These are phyloP conservation scores for Pulveroboletus sp. DNA, from an alignment of 768 basidiomycete genomes.

Conservation along the genomic window DNA sequence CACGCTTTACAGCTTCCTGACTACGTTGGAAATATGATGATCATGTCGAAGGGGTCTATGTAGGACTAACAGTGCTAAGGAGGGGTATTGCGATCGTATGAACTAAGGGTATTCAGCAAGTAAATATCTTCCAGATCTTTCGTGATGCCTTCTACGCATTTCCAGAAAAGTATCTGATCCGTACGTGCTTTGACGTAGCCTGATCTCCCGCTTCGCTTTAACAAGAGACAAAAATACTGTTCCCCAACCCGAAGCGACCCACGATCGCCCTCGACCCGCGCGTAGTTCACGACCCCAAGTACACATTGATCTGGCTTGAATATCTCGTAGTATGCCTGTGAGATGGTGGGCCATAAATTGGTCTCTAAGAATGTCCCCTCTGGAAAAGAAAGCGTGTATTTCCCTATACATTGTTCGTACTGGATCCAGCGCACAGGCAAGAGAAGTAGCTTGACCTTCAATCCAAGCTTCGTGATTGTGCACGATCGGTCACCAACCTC, in stretches of 20 bases:
- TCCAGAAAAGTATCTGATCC: constrained; percentile 12
- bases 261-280: constrained; percentile 4
- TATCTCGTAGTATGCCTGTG: constrained; percentile 14
- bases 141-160: constrained; percentile 5
- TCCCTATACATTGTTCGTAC: neutral
- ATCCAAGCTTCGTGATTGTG: no score
- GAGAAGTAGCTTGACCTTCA: constrained; percentile 1
- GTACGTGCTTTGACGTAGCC: constrained; percentile 16
- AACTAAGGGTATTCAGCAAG: constrained; percentile 6
- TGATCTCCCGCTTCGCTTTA: constrained; percentile 3
- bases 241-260: constrained; percentile 10
- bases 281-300: constrained; percentile 15
- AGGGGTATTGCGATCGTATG: constrained; percentile 1
- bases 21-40: neutral
- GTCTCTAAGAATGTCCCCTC: constrained; percentile 10
- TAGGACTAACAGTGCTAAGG: no score
- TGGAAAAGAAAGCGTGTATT: constrained; percentile 14
- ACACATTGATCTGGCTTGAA: constrained; percentile 16
- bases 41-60: no score
- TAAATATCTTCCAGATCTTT: constrained; percentile 9
- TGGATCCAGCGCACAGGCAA: constrained; percentile 8
- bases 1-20: constrained; percentile 9
- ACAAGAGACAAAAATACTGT: constrained; percentile 10
- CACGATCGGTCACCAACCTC: no score
- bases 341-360: constrained; percentile 5